These are phyloP conservation scores for Conticribra guillardii DNA, from an alignment of 108 stramenopile species.

Conservation along the genomic window DNA sequence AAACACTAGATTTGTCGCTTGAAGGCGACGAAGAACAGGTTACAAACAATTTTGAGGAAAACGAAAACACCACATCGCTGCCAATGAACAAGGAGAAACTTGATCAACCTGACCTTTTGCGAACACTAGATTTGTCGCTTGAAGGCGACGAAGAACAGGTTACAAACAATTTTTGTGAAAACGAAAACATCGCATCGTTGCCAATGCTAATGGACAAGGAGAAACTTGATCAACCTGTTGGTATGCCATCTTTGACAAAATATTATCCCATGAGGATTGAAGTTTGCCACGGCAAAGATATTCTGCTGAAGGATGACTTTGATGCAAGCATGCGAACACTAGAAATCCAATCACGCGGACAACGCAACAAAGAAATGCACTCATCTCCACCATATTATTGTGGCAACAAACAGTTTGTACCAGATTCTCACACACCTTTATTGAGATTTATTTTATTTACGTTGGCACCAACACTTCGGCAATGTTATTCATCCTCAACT, in stretches of 20 bases:
- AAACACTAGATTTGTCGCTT: slow-evolving; percentile 22
- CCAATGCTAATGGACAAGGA: too few relatives aligned
- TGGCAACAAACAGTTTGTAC: slow-evolving; percentile 6
- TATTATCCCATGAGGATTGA: slow-evolving; percentile 20
- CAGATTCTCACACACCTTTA: slow-evolving; percentile 16
- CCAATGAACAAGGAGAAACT: too few relatives aligned
- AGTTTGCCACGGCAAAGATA: slow-evolving; percentile 7
- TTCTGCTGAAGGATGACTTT: neutral
- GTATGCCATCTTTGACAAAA: slow-evolving; percentile 11
- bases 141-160: too few relatives aligned
- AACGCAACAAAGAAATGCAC: neutral
- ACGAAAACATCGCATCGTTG: slow-evolving; percentile 8
- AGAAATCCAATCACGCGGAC: neutral
- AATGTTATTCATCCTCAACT: neutral
- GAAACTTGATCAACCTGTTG: too few relatives aligned
- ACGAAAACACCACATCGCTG: too few relatives aligned
- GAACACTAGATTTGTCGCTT: slow-evolving; percentile 21
- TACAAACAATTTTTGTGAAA: too few relatives aligned
- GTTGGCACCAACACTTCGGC: slow-evolving; percentile 4
- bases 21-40: neutral
- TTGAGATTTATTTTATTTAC: slow-evolving; percentile 12
- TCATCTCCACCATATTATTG: neutral
- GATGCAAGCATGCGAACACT: slow-evolving; percentile 1
- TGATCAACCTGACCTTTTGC: too few relatives aligned
- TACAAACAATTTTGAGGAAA: too few relatives aligned